Conservation (phyloP, 2,329 filamentous ascomycete species). For the Scytalidium lignicola region DNA sequence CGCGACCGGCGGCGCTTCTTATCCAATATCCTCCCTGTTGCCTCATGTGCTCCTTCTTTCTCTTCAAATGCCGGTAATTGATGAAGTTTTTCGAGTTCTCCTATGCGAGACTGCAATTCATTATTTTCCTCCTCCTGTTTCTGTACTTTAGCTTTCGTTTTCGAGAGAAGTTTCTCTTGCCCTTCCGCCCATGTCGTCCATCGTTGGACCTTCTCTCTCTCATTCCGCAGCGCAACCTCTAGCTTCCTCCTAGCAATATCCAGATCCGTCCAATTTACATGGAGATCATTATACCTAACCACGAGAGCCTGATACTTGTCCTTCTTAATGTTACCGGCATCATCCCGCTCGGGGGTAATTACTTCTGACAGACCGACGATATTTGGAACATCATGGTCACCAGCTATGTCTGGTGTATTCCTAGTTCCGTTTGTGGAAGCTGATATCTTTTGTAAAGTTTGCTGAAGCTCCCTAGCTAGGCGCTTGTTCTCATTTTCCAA, state of each 20-base stretch:
- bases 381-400: not conserved
- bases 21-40: not conserved
- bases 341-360: not conserved
- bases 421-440: not conserved
- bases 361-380: not conserved
- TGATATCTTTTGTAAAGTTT: constrained; percentile 5
- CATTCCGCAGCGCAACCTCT: constrained; percentile 6
- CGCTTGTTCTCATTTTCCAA: constrained; percentile 21
- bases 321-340: constrained; percentile 1
- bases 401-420: not conserved
- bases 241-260: constrained; percentile 10
- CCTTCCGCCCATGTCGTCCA: constrained; percentile 10
- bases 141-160: constrained; percentile 14
- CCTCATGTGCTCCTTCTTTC: no score
- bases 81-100: not conserved
- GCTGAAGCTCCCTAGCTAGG: constrained; percentile 11
- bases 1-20: not conserved
- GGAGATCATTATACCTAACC: constrained; percentile 16
- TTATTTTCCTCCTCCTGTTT: constrained; percentile 11
- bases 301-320: constrained; percentile 10
- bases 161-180: constrained; percentile 4
- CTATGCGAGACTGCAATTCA: constrained; percentile 4
- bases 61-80: not conserved
- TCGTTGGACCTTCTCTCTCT: constrained; percentile 8
- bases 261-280: constrained; percentile 7